A percentile compares a stretch with the other conserved stretches of the same genome.
Conservation (phyloP, 352 stramenopile species). For the Phytopythium vexans region DNA sequence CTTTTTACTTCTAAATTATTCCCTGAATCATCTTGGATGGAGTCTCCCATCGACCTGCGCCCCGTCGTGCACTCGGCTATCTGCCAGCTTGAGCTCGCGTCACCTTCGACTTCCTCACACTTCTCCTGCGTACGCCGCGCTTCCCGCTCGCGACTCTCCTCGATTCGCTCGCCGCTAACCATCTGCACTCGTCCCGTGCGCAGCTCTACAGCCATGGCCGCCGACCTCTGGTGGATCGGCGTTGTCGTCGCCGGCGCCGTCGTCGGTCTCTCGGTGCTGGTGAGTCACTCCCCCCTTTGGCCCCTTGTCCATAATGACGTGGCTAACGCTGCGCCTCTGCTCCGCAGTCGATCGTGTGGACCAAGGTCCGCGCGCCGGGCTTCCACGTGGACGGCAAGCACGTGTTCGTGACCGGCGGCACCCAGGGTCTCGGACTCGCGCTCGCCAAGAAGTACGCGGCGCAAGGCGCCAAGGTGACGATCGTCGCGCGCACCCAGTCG, state of each 20-base stretch:
- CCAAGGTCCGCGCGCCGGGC: conserved; percentile 55
- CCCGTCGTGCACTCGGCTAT: too few species aligned
- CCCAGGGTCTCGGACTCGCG: conserved; percentile 61
- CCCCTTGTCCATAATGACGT: conserved; percentile 1
- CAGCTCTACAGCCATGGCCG: conserved; percentile 16
- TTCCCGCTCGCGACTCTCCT: too few species aligned
- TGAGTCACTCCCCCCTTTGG: conserved; percentile 7
- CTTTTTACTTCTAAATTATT: too few species aligned
- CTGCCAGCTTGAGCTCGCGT: too few species aligned
- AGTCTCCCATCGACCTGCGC: too few species aligned
- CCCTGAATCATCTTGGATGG: too few species aligned
- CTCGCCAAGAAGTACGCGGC: conserved; percentile 68
- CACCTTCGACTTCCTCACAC: too few species aligned
- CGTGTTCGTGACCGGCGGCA: conserved; percentile 78
- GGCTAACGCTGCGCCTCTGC: conserved; percentile 1
- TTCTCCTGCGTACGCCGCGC: too few species aligned
- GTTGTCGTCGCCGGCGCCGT: conserved; percentile 35
- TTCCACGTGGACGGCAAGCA: conserved; percentile 80
- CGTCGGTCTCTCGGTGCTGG: conserved; percentile 50
- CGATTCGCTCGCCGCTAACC: too few species aligned
- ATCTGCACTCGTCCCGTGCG: too few species aligned
- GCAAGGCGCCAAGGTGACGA: conserved; percentile 68
- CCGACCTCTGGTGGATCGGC: conserved; percentile 44
- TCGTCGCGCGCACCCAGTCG: conserved; percentile 51
- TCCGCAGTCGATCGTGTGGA: conserved; percentile 55